These are phyloP conservation scores for Phylloporus sp. DNA, from an alignment of 768 basidiomycete species.

Conservation along the genomic window DNA sequence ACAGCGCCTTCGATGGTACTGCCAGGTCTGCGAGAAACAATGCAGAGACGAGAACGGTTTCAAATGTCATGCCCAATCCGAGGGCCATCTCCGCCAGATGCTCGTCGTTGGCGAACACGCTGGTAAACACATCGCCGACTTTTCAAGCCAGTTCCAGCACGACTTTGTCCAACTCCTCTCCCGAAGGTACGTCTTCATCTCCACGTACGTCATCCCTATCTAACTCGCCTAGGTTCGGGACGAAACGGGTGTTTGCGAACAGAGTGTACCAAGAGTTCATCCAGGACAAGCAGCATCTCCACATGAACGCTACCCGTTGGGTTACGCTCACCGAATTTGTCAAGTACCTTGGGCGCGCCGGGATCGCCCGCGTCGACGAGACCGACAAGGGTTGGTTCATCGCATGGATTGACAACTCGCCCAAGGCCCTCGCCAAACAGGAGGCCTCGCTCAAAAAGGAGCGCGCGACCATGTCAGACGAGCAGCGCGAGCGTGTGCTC, in stretches of 20 bases:
- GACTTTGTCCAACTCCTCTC: slow-evolving; percentile 91
- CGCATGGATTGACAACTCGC: slow-evolving; percentile 95
- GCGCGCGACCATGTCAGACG: slow-evolving; percentile 85
- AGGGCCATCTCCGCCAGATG: slow-evolving; percentile 94
- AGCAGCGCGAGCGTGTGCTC: slow-evolving; percentile 85
- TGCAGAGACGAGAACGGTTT: slow-evolving; percentile 99
- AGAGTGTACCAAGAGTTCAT: slow-evolving; percentile 98
- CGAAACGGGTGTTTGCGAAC: slow-evolving; percentile 93
- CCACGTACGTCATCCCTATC: neutral
- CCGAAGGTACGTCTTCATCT: slow-evolving; percentile 52
- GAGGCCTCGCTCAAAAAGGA: slow-evolving; percentile 91
- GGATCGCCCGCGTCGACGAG: slow-evolving; percentile 91
- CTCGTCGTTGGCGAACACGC: slow-evolving; percentile 94
- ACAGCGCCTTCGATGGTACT: slow-evolving; percentile 96
- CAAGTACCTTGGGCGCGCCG: slow-evolving; percentile 82
- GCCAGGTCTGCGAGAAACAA: slow-evolving; percentile 98
- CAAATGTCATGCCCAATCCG: slow-evolving; percentile 89
- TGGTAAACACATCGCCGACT: slow-evolving; percentile 86
- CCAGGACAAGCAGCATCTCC: slow-evolving; percentile 86
- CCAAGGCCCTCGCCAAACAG: slow-evolving; percentile 87
- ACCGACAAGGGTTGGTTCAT: slow-evolving; percentile 99
- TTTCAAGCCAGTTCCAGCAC: slow-evolving; percentile 82
- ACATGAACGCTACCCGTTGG: slow-evolving; percentile 99
- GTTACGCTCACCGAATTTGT: slow-evolving; percentile 95
- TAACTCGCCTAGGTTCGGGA: slow-evolving; percentile 62